Conservation (phyloP, 306 rosid species). For the Quercus glauca region DNA sequence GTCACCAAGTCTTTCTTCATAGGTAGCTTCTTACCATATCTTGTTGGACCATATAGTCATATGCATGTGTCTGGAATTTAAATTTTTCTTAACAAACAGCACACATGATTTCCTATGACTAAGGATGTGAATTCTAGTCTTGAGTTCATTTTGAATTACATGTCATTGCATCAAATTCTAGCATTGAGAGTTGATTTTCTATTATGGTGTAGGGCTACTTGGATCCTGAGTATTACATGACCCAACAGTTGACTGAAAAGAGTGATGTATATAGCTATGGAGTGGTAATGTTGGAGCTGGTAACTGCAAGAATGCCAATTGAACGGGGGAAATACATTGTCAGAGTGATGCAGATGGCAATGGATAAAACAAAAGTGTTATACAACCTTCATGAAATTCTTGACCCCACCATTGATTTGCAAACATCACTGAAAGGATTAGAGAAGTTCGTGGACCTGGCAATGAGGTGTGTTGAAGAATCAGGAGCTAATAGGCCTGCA, state of each 20-base stretch:
- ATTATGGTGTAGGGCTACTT: conserved; percentile 41
- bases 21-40: background rate
- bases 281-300: conserved; percentile 42
- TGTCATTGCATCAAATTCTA: background rate
- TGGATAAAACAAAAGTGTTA: conserved; percentile 24
- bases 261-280: conserved; percentile 51
- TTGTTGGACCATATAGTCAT: background rate
- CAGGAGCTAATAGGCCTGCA: conserved; percentile 31
- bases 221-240: conserved; percentile 47
- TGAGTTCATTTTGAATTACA: background rate
- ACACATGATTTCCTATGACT: background rate
- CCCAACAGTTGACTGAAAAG: conserved; percentile 43
- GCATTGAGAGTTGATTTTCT: background rate
- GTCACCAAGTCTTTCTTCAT: background rate
- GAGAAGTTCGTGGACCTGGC: conserved; percentile 41
- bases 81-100: background rate
- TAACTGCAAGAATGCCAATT: conserved; percentile 42
- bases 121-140: background rate
- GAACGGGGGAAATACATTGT: conserved; percentile 37
- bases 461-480: conserved; percentile 36
- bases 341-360: conserved; percentile 25
- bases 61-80: background rate
- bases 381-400: conserved; percentile 29
- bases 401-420: conserved; percentile 22
- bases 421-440: conserved; percentile 21